A percentile compares a stretch with the other conserved stretches of the same genome.
Evolutionary conservation across 768 basidiomycete species (phyloP).

Genomic region (Krasilnikovozyma curviuscula): DNA sequence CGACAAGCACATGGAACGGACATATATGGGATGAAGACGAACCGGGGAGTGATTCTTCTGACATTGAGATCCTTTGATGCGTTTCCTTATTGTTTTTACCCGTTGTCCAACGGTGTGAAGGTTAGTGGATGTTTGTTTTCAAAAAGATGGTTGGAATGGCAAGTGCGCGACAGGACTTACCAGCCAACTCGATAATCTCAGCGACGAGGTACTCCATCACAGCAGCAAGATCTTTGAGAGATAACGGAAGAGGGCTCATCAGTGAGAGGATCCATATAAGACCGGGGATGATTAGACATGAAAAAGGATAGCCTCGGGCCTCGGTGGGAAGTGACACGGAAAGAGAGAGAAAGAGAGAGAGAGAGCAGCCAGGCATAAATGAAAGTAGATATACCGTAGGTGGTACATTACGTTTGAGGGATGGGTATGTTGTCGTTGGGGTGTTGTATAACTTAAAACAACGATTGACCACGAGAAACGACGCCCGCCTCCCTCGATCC

Average conservation of each 20-base stretch:
- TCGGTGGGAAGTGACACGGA: no score
- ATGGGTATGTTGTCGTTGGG: no score
- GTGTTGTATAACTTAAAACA: not conserved
- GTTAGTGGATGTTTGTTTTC: not conserved
- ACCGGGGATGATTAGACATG: no score
- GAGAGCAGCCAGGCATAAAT: no score
- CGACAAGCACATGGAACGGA: not conserved
- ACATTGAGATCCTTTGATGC: slow-evolving; percentile 93
- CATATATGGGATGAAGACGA: not conserved
- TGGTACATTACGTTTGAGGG: no score
- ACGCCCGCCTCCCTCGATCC: no score
- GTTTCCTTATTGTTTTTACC: no score
- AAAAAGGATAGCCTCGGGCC: no score
- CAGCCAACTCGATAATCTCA: slow-evolving; percentile 86
- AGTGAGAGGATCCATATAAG: no score
- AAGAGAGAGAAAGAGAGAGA: no score
- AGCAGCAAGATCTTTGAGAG: slow-evolving; percentile 47
- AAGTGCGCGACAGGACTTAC: not conserved
- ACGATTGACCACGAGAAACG: not conserved
- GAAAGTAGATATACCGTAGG: no score
- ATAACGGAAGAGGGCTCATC: not conserved
- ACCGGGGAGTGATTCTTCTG: slow-evolving; percentile 83
- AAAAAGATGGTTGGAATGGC: not conserved
- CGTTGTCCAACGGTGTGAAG: not conserved
- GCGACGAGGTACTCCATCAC: slow-evolving; percentile 92